Conservation (phyloP, 768 basidiomycete genomes). For the Kwoniella dendrophila region DNA sequence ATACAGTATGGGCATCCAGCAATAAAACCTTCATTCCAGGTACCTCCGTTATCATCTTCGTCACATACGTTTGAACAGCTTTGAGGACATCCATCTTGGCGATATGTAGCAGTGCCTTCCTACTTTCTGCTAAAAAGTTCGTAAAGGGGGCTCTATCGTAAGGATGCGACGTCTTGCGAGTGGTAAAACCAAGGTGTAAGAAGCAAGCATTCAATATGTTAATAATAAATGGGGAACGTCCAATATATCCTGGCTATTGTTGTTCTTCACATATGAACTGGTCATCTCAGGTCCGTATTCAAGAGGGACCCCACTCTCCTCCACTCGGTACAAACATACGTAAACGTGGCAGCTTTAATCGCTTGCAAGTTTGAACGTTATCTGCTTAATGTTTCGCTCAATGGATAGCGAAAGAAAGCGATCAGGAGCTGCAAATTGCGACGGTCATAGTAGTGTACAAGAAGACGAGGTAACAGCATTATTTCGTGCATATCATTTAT, state of each 20-base stretch:
- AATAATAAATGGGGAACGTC: neutral
- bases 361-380: no score
- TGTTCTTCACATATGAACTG: no score
- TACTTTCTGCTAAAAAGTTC: no score
- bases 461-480: neutral
- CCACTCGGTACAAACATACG: neutral
- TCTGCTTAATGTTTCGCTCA: no score
- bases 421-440: neutral
- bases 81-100: conserved; percentile 86
- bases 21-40: conserved; percentile 93
- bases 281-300: no score
- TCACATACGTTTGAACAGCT: conserved; percentile 90
- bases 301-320: conserved; percentile 3
- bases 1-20: conserved; percentile 88
- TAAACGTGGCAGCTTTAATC: neutral
- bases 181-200: no score
- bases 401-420: no score
- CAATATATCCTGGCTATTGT: neutral
- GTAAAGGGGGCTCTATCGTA: no score
- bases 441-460: neutral
- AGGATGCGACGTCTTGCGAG: no score
- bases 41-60: conserved; percentile 81
- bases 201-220: no score
- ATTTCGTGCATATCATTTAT: conserved; percentile 9
- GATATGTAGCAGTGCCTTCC: neutral